Evolutionary conservation across 129 eudicot genomes (phyloP), one percentile per base, ranked within the genome.

Genomic region (Dittrichia graveolens): DNA sequence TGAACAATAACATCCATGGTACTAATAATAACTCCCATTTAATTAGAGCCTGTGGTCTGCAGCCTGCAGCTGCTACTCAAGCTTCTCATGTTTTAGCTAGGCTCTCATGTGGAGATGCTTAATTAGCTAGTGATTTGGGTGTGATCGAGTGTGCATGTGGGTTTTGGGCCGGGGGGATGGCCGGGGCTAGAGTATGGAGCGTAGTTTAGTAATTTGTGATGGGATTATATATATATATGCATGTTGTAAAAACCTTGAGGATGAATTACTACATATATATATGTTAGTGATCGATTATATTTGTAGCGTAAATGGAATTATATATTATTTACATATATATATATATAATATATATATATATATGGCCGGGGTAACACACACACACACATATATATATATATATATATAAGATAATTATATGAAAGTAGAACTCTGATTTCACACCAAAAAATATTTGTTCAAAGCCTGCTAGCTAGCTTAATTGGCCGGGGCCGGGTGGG

Each of bases 21-120:
- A 64, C 47, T 24, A 75, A 18, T 47, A 75, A 66, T 65, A 57
- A 67, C 10, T 37, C 75, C 40, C 19, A 61, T 74, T 80, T 80
- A 55, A 24, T 67, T 41, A 69, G 79, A 60, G 80, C 54, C 3
- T 74, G 80, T 62, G 80, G 83, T 31, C n/a, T n/a, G n/a, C 82
- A 71, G 48, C 72, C 65, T 61, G 16, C 67, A 44, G 16, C 67
- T 63, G 16, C 58, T 71, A 35, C 11, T 77, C 66, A 58, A 62
- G 65, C 38, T 15, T 67, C 75, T 71, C 77, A 63, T 62, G 54
- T 75, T 80, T 44, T 69, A 48, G 80, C 44, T 69, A 48, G 80
- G 77, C 15, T 80, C 84, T 61, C n/a, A n/a, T n/a, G 75, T 68
- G 84, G 80, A 80, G 67, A 68, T 80, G 73, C 84, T 80, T 76